Percentiles rank a stretch among this genome's conserved stretches.
These are phyloP conservation scores for Warburgia ugandensis DNA, from an alignment of 164 flowering plant species.

Conservation along the genomic window DNA sequence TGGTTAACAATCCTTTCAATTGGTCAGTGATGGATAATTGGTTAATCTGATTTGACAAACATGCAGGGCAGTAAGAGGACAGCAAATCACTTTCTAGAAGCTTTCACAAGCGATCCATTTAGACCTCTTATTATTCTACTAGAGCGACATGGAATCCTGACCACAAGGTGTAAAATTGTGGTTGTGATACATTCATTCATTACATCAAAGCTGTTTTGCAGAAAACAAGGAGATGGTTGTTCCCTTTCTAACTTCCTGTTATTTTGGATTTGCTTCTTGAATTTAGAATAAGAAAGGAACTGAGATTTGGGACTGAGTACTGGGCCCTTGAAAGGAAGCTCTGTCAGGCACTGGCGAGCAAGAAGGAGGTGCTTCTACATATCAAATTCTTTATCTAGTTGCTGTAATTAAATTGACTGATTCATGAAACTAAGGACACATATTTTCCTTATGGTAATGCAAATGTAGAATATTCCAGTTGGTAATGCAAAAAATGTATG, in stretches of 20 bases:
- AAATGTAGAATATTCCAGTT: no score
- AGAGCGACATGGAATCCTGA: slow-evolving; percentile 49
- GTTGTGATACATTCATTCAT: neutral
- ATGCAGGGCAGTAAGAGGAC: slow-evolving; percentile 24
- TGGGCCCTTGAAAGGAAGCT: slow-evolving; percentile 90
- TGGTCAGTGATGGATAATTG: neutral
- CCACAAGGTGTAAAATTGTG: slow-evolving; percentile 41
- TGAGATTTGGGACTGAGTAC: slow-evolving; percentile 69
- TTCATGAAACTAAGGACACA: no score
- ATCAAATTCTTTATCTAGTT: no score
- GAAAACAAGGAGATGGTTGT: neutral
- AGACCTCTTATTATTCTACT: slow-evolving; percentile 44
- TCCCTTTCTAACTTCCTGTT: neutral
- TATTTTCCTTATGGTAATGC: no score
- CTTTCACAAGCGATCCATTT: slow-evolving; percentile 46
- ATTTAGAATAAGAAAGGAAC: slow-evolving; percentile 57
- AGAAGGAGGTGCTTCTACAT: slow-evolving; percentile 40
- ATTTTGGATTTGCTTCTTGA: slow-evolving; percentile 6
- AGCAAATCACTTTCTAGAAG: slow-evolving; percentile 9
- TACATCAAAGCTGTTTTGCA: neutral
- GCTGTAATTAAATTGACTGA: no score
- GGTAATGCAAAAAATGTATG: no score
- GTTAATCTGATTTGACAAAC: slow-evolving; percentile 6
- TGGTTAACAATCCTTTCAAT: neutral
- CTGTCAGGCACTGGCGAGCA: slow-evolving; percentile 41